A percentile compares a stretch with the other conserved stretches of the same genome.
These are phyloP conservation scores for Beverwykella pulmonaria DNA, from an alignment of 495 filamentous ascomycete genomes.

Conservation along the genomic window DNA sequence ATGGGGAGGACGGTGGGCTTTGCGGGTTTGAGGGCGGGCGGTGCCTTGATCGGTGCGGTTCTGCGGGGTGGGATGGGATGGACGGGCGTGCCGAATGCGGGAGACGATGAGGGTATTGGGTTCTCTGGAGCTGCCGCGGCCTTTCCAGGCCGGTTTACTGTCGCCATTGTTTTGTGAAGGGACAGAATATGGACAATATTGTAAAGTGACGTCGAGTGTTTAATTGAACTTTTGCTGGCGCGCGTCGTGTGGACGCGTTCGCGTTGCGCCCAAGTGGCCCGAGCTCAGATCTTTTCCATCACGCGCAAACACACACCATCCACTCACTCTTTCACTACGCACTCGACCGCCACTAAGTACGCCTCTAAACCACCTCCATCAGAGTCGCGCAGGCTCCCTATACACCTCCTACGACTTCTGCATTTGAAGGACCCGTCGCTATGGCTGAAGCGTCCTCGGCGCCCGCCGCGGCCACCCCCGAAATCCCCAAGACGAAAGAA, in stretches of 20 bases:
- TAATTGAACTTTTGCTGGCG: conserved; percentile 2
- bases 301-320: not conserved
- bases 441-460: conserved; percentile 15
- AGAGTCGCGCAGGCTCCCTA: not conserved
- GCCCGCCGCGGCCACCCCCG: conserved; percentile 10
- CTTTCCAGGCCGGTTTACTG: conserved; percentile 29
- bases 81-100: conserved; percentile 81
- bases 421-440: not conserved
- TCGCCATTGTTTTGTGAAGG: conserved; percentile 21
- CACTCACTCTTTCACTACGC: not conserved
- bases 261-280: not conserved
- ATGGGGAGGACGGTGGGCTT: conserved; percentile 85
- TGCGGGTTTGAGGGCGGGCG: conserved; percentile 54
- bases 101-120: conserved; percentile 81
- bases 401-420: not conserved
- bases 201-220: not conserved
- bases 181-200: not conserved
- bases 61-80: conserved; percentile 65
- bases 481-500: conserved; percentile 30
- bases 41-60: conserved; percentile 53
- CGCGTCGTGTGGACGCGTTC: conserved; percentile 4
- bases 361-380: not conserved
- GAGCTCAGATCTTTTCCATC: not conserved
- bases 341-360: not conserved
- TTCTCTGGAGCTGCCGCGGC: conserved; percentile 44